Evolutionary conservation across 2,329 filamentous ascomycete species (phyloP).

Genomic region (Alternaria triticina): DNA sequence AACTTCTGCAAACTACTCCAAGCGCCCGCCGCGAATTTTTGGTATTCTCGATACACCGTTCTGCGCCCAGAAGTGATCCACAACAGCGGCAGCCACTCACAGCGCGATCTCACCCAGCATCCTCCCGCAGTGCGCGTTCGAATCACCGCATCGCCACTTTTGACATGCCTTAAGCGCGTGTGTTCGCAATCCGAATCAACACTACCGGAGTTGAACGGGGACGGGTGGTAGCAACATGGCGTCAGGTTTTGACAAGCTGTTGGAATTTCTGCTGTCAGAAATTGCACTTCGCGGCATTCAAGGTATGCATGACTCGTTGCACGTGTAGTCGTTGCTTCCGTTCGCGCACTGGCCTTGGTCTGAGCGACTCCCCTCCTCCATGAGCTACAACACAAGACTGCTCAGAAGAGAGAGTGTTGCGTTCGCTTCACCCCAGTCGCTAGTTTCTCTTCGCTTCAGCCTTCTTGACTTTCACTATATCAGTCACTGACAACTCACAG

Average conservation of each 20-base stretch:
- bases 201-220: constrained; percentile 23
- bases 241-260: constrained; percentile 60
- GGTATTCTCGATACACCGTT: background rate
- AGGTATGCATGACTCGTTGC: constrained; percentile 55
- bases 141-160: constrained; percentile 19
- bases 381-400: background rate
- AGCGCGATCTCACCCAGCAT: constrained; percentile 6
- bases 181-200: constrained; percentile 10
- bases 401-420: background rate
- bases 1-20: background rate
- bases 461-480: background rate
- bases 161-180: constrained; percentile 19
- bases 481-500: constrained; percentile 27
- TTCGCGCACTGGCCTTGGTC: constrained; percentile 2
- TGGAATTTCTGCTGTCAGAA: constrained; percentile 64
- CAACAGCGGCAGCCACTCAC: constrained; percentile 8
- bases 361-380: background rate
- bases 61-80: background rate
- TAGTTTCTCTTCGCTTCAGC: background rate
- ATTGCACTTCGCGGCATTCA: constrained; percentile 64
- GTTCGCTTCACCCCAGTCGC: background rate
- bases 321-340: constrained; percentile 8
- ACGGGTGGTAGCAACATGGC: constrained; percentile 33
- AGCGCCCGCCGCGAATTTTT: background rate
- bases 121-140: constrained; percentile 26